Evolutionary conservation across 2,329 filamentous ascomycete species (phyloP), one percentile per base, ranked within the genome.

Genomic region (Aureobasidium sp.): DNA sequence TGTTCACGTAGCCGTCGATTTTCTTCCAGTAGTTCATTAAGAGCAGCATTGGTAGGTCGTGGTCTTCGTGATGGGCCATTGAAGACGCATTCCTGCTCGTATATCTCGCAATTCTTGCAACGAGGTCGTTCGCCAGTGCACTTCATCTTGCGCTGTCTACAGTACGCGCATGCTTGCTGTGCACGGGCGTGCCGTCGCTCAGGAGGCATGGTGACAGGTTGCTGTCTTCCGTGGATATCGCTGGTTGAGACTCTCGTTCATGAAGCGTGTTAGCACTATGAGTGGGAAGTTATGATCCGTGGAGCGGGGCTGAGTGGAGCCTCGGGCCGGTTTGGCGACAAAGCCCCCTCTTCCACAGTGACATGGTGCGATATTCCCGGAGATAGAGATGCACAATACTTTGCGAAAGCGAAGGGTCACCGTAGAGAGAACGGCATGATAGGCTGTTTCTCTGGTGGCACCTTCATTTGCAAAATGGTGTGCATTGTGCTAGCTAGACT

Each of bases 51-150:
- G 3, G 66, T 67, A 20, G 66, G 66, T 67, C 68, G 68, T 23
- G 68, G 67, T 44, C 68, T 67, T 55, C 73, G 68, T 29, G 68
- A 67, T 52, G 74, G 68, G 12, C 73, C 71, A 46, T 76, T 73
- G 62, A 79, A 78, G 39, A 72, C 69, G 61, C 79, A 81, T 17
- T 75, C 74, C 55, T 76, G 74, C 7, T 73, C 76, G 64, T 81
- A 78, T 1, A 73, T 74, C 62, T 73, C 71, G 67, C 79, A 82
- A 66, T 79, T 80, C 36, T 73, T 72, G 63, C 79, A 82, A 34
- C 68, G 68, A 3, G 79, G 79, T 56, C 73, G 70, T 51, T 77
- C 76, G 26, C 74, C 74, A 62, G 78, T 79, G 67, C 80, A 82
- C 66, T 79, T 80, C 70, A 82, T 76, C 79, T 64, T 64, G 29